Conservation (phyloP, 352 stramenopile genomes). For the Phytophthora syringae region DNA sequence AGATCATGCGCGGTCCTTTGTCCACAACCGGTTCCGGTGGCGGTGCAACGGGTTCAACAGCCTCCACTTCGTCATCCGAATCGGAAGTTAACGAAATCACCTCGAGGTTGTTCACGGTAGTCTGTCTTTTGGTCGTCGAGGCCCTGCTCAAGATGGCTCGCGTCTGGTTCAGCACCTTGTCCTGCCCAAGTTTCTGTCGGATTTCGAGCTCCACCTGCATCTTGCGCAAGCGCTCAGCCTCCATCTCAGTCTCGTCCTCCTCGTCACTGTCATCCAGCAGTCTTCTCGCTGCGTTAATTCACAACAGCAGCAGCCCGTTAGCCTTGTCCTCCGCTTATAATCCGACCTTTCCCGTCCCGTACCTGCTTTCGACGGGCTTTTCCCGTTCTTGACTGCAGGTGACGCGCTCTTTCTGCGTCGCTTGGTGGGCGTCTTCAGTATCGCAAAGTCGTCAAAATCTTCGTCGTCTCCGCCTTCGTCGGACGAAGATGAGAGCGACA, state of each 20-base stretch:
- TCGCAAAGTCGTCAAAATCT: constrained; percentile 26
- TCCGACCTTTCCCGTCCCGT: neutral
- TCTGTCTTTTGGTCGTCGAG: constrained; percentile 26
- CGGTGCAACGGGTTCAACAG: constrained; percentile 1
- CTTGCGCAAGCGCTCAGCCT: constrained; percentile 41
- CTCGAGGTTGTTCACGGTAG: constrained; percentile 32
- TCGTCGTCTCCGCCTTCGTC: constrained; percentile 38
- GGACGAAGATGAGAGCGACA: constrained; percentile 55
- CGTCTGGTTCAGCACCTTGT: constrained; percentile 67
- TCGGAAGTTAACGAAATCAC: constrained; percentile 72
- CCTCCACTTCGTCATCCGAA: constrained; percentile 40
- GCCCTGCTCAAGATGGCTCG: constrained; percentile 63
- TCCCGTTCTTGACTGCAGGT: constrained; percentile 13
- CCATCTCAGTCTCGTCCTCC: constrained; percentile 49
- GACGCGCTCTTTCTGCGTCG: constrained; percentile 19
- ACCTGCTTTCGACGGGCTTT: constrained; percentile 30
- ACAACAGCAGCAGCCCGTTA: neutral
- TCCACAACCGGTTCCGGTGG: constrained; percentile 18
- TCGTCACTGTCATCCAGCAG: constrained; percentile 34
- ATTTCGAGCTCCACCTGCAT: constrained; percentile 64
- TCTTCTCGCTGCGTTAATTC: constrained; percentile 12
- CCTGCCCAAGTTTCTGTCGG: constrained; percentile 49
- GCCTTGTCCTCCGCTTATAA: too few species aligned
- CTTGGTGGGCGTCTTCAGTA: constrained; percentile 24
- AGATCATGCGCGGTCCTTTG: constrained; percentile 59